These are phyloP conservation scores for Termitomyces sp. DNA, from an alignment of 768 basidiomycete genomes.

Conservation along the genomic window DNA sequence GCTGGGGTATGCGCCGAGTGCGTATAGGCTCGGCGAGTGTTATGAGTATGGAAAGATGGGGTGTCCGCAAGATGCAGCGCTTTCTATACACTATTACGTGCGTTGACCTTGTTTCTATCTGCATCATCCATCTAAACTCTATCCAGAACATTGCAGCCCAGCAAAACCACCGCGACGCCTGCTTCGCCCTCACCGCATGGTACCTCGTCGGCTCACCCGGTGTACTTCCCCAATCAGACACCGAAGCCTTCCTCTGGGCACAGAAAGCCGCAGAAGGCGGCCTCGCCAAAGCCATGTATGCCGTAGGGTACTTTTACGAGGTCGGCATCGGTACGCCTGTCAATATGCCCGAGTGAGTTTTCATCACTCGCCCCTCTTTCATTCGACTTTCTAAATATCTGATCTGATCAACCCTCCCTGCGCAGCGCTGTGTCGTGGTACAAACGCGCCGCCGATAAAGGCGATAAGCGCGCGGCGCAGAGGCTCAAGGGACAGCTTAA, in stretches of 20 bases:
- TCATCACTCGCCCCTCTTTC: not conserved
- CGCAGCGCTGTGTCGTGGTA: slow-evolving; percentile 75
- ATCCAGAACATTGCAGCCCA: slow-evolving; percentile 94
- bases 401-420: too few relatives aligned
- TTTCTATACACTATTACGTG: slow-evolving; percentile 99
- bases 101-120: slow-evolving; percentile 28
- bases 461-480: slow-evolving; percentile 91
- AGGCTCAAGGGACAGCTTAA: slow-evolving; percentile 65
- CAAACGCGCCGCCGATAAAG: slow-evolving; percentile 85
- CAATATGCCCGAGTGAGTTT: slow-evolving; percentile 12
- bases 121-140: slow-evolving; percentile 3
- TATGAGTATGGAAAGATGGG: slow-evolving; percentile 99
- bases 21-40: slow-evolving; percentile 94
- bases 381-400: not conserved
- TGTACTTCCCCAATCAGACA: slow-evolving; percentile 96
- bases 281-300: slow-evolving; percentile 95
- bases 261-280: slow-evolving; percentile 92
- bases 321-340: slow-evolving; percentile 36
- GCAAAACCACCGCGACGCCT: slow-evolving; percentile 94
- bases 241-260: slow-evolving; percentile 97
- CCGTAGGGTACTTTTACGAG: slow-evolving; percentile 96
- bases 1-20: slow-evolving; percentile 94
- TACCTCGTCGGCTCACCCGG: slow-evolving; percentile 98
- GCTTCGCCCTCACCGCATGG: slow-evolving; percentile 98
- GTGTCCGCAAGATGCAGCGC: slow-evolving; percentile 93